Evolutionary conservation across 352 stramenopile genomes (phyloP).

Genomic region (Pelagophyceae sp.): DNA sequence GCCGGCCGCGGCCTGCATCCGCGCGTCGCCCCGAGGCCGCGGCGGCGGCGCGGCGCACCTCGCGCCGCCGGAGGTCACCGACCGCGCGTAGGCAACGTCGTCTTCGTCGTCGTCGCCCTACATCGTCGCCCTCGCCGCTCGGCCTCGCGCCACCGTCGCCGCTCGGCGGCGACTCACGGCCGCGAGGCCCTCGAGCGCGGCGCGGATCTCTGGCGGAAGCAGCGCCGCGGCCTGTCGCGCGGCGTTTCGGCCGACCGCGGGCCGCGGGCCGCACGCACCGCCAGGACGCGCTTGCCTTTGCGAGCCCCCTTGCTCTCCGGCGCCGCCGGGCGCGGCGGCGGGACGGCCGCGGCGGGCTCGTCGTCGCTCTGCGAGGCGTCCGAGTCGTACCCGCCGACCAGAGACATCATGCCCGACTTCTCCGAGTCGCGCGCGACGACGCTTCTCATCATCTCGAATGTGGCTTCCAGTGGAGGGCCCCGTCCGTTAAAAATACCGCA

Average conservation of each 20-base stretch:
- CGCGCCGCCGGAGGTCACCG: too few relatives aligned
- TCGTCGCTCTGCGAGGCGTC: neutral
- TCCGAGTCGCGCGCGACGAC: too few relatives aligned
- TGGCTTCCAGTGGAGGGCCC: too few relatives aligned
- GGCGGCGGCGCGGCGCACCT: neutral
- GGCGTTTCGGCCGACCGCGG: neutral
- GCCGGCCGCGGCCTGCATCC: neutral
- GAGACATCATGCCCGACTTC: too few relatives aligned
- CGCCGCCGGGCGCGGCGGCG: too few relatives aligned
- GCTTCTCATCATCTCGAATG: too few relatives aligned
- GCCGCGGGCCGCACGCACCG: neutral
- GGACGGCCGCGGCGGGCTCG: neutral
- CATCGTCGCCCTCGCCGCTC: constrained; percentile 4
- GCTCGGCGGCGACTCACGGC: too few relatives aligned
- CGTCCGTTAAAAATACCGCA: too few relatives aligned
- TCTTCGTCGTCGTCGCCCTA: neutral
- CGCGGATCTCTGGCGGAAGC: constrained; percentile 23
- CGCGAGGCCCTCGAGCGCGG: constrained; percentile 22
- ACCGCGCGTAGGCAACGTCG: too few relatives aligned
- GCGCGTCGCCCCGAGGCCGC: neutral
- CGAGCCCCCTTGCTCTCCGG: neutral
- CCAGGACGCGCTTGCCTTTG: neutral
- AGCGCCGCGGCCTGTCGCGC: constrained; percentile 5
- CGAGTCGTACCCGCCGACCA: neutral
- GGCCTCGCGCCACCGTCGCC: neutral